Evolutionary conservation across 208 protist genomes (phyloP).

Genomic region (Leishmania guyanensis): DNA sequence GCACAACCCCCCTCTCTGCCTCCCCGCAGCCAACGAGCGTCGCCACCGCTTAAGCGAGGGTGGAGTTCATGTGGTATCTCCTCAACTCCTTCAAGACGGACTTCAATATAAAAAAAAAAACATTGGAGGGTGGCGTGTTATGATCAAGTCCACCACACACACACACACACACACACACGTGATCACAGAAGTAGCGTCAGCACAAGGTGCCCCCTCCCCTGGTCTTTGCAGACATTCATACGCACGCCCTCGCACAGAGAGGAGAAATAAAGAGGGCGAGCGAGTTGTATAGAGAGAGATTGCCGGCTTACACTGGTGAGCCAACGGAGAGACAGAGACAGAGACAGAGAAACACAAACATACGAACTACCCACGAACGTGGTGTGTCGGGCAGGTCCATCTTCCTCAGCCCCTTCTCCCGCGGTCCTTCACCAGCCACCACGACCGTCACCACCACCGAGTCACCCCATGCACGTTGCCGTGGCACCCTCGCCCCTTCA

Average conservation of each 20-base stretch:
- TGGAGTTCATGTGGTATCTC: neutral
- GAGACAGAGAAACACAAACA: neutral
- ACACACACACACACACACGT: neutral
- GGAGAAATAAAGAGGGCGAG: neutral
- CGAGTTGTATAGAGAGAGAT: neutral
- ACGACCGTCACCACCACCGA: neutral
- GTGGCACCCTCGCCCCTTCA: neutral
- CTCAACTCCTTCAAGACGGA: neutral
- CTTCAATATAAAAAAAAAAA: neutral
- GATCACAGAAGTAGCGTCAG: neutral
- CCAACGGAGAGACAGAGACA: neutral
- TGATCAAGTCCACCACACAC: neutral
- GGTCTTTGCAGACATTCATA: neutral
- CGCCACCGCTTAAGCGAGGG: neutral
- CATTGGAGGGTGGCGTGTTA: neutral
- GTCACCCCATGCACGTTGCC: conserved; percentile 7
- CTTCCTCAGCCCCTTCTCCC: neutral
- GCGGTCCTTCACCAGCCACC: neutral
- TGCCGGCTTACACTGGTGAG: neutral
- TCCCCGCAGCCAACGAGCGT: neutral
- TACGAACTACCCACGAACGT: neutral
- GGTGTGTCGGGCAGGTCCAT: neutral
- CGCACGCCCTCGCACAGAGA: neutral
- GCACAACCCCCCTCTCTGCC: neutral
- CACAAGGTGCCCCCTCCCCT: neutral